These are phyloP conservation scores for Lecanoromycetidae sp. DNA, from an alignment of 2,329 filamentous ascomycete species.

Conservation along the genomic window DNA sequence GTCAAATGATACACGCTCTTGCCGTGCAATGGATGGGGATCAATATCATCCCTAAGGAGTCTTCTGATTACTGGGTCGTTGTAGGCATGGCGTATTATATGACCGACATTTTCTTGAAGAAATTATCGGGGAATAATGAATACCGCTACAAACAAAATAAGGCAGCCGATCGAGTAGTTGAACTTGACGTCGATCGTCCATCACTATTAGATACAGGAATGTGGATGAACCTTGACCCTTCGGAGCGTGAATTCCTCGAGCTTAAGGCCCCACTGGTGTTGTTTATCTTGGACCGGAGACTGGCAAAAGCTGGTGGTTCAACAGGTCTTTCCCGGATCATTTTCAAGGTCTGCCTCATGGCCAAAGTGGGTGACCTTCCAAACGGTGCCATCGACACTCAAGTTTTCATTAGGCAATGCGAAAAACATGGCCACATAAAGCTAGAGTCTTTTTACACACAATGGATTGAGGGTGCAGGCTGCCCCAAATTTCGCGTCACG, in stretches of 20 bases:
- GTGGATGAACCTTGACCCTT: constrained; percentile 64
- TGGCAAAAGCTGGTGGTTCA: constrained; percentile 78
- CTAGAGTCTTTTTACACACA: constrained; percentile 87
- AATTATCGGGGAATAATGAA: constrained; percentile 86
- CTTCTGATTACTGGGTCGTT: constrained; percentile 75
- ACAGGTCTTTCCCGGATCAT: constrained; percentile 76
- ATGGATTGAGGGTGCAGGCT: constrained; percentile 82
- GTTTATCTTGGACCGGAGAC: constrained; percentile 82
- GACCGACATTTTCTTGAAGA: constrained; percentile 83
- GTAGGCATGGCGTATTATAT: constrained; percentile 89
- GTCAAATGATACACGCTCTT: constrained; percentile 68
- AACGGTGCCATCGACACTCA: constrained; percentile 61
- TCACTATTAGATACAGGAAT: constrained; percentile 71
- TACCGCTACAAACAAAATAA: constrained; percentile 83
- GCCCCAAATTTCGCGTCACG: constrained; percentile 72
- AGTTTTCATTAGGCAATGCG: constrained; percentile 69
- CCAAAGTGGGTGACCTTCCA: constrained; percentile 65
- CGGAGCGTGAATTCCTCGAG: constrained; percentile 80
- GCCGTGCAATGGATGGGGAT: constrained; percentile 92
- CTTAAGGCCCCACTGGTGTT: constrained; percentile 84
- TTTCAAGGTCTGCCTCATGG: constrained; percentile 71
- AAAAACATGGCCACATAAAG: constrained; percentile 76
- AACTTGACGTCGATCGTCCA: constrained; percentile 69
- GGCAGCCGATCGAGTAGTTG: constrained; percentile 68
- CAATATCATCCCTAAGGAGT: constrained; percentile 73